A percentile compares a stretch with the other conserved stretches of the same genome.
These are phyloP conservation scores for Trametes cubensis DNA, from an alignment of 768 basidiomycete genomes.

Conservation along the genomic window DNA sequence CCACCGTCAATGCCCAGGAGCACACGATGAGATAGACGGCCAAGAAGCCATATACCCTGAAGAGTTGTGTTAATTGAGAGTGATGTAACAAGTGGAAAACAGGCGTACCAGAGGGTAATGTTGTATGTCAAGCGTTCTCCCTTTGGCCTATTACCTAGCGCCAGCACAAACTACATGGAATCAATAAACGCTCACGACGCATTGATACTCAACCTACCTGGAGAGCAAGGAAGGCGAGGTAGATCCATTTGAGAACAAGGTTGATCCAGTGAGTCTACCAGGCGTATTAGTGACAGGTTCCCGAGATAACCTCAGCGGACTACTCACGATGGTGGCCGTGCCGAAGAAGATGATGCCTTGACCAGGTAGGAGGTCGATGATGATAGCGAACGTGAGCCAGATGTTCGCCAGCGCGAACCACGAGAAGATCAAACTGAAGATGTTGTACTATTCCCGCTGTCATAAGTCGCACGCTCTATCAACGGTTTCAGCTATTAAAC, in stretches of 20 bases:
- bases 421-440: conserved; percentile 82
- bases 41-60: conserved; percentile 82
- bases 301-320: not conserved
- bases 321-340: conserved; percentile 65
- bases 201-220: conserved; percentile 48
- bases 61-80: conserved; percentile 9
- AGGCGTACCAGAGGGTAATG: conserved; percentile 66
- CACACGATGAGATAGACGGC: conserved; percentile 85
- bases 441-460: conserved; percentile 63
- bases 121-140: conserved; percentile 79
- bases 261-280: conserved; percentile 89
- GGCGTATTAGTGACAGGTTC: not conserved
- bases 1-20: conserved; percentile 81
- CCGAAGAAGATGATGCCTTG: conserved; percentile 67
- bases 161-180: conserved; percentile 58
- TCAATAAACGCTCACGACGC: not conserved
- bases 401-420: conserved; percentile 94
- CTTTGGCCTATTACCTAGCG: conserved; percentile 83
- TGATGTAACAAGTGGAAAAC: not conserved
- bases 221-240: conserved; percentile 80
- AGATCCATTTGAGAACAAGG: conserved; percentile 79
- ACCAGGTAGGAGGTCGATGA: conserved; percentile 80
- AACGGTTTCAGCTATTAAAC: conserved; percentile 31
- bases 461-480: not conserved
- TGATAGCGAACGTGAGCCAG: conserved; percentile 95